phyloP scores from a whole-genome alignment of 495 filamentous ascomycete genomes.

The Ascodesmis nigricans region DNA sequence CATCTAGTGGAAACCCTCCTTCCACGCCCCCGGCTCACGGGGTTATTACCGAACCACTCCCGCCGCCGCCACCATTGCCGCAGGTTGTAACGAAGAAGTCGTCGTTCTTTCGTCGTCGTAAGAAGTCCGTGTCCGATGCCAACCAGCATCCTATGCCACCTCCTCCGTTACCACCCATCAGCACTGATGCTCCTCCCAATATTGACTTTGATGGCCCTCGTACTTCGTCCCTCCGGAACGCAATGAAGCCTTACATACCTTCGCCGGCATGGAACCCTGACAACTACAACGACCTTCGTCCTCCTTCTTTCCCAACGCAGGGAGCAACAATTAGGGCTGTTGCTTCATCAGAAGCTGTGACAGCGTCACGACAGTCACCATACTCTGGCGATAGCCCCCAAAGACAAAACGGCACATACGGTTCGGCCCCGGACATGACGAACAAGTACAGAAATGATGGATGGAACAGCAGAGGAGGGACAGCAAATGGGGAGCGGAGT shows the following conservation, averaged over 20 bases:
- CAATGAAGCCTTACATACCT: slow-evolving; percentile 69
- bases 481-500: slow-evolving; percentile 11
- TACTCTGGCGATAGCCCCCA: slow-evolving; percentile 21
- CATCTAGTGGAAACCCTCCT: not conserved
- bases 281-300: slow-evolving; percentile 12
- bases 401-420: slow-evolving; percentile 10
- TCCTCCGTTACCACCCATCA: slow-evolving; percentile 19
- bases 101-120: slow-evolving; percentile 83
- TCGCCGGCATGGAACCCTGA: slow-evolving; percentile 13
- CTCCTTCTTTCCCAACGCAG: slow-evolving; percentile 12
- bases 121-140: slow-evolving; percentile 53
- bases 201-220: slow-evolving; percentile 32
- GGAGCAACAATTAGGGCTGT: slow-evolving; percentile 21
- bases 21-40: not conserved
- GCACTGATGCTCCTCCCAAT: slow-evolving; percentile 14
- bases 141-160: slow-evolving; percentile 28
- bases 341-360: slow-evolving; percentile 16
- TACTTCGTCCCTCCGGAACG: slow-evolving; percentile 65
- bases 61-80: slow-evolving; percentile 25
- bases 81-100: slow-evolving; percentile 54
- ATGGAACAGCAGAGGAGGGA: slow-evolving; percentile 8
- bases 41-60: slow-evolving; percentile 2
- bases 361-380: slow-evolving; percentile 19
- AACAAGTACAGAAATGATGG: slow-evolving; percentile 18
- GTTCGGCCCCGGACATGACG: slow-evolving; percentile 9